Percentiles rank a stretch among this genome's conserved stretches.
phyloP scores from a whole-genome alignment of 2,329 filamentous ascomycete species.

The Bertia moriformis region DNA sequence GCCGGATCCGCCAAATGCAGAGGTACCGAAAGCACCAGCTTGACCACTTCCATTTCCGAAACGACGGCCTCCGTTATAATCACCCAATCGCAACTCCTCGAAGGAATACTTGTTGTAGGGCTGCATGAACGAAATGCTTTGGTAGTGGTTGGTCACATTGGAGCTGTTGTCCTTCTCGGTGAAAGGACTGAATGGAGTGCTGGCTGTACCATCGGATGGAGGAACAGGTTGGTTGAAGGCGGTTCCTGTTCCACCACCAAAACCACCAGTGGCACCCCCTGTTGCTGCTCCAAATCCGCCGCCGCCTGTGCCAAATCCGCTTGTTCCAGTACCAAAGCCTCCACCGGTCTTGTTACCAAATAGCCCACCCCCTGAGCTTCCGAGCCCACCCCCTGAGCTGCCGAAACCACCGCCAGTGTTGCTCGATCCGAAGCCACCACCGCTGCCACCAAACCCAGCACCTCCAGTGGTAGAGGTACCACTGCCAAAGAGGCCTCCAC shows the following conservation, averaged over 20 bases:
- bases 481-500: constrained; percentile 18
- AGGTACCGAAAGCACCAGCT: constrained; percentile 1
- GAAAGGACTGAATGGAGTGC: constrained; percentile 24
- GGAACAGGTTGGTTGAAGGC: constrained; percentile 21
- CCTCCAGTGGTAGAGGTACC: constrained; percentile 12
- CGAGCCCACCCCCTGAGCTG: no score
- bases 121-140: constrained; percentile 29
- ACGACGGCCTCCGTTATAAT: neutral
- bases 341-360: constrained; percentile 8
- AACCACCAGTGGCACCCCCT: constrained; percentile 7
- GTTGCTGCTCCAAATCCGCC: constrained; percentile 8
- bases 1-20: neutral
- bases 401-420: constrained; percentile 20
- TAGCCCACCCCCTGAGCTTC: constrained; percentile 9
- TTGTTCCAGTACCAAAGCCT: constrained; percentile 9
- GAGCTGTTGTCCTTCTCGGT: constrained; percentile 25
- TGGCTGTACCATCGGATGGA: constrained; percentile 25
- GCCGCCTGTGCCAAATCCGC: constrained; percentile 7
- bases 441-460: constrained; percentile 13
- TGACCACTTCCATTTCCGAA: neutral
- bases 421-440: constrained; percentile 12
- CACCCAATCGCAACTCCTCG: constrained; percentile 1
- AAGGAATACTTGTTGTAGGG: constrained; percentile 14
- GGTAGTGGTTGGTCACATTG: constrained; percentile 23
- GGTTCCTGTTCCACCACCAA: constrained; percentile 17